These are phyloP conservation scores for Leccinum longicurvipes DNA, from an alignment of 768 basidiomycete species.

Conservation along the genomic window DNA sequence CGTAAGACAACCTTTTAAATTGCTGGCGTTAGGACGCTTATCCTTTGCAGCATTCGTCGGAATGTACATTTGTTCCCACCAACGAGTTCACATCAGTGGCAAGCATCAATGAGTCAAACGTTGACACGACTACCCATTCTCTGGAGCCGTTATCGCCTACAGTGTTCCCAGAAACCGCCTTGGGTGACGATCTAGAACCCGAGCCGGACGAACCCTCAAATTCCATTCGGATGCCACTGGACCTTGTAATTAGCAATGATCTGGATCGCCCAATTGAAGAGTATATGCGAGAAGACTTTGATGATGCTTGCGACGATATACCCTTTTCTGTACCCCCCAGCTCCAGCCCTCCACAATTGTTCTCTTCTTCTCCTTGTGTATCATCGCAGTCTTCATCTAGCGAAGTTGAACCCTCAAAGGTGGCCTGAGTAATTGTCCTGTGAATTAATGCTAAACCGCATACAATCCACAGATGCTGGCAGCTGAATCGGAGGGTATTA, in stretches of 20 bases:
- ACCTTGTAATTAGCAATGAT: neutral
- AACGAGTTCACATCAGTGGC: neutral
- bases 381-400: constrained; percentile 31
- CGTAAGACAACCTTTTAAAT: constrained; percentile 12
- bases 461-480: constrained; percentile 1
- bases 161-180: neutral
- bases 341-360: constrained; percentile 46
- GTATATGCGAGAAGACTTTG: constrained; percentile 1
- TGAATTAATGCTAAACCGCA: neutral
- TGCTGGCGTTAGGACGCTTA: neutral
- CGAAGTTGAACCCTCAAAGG: constrained; percentile 7
- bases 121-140: neutral
- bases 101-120: neutral
- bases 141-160: neutral
- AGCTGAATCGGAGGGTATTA: neutral
- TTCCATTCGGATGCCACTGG: neutral
- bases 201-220: neutral
- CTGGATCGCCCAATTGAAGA: neutral
- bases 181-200: neutral
- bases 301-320: constrained; percentile 5
- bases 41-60: neutral
- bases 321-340: constrained; percentile 35
- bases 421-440: constrained; percentile 11
- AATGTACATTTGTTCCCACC: neutral
- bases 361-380: constrained; percentile 41